phyloP scores from a whole-genome alignment of 352 stramenopile species.

The Globisporangium radiosum region DNA sequence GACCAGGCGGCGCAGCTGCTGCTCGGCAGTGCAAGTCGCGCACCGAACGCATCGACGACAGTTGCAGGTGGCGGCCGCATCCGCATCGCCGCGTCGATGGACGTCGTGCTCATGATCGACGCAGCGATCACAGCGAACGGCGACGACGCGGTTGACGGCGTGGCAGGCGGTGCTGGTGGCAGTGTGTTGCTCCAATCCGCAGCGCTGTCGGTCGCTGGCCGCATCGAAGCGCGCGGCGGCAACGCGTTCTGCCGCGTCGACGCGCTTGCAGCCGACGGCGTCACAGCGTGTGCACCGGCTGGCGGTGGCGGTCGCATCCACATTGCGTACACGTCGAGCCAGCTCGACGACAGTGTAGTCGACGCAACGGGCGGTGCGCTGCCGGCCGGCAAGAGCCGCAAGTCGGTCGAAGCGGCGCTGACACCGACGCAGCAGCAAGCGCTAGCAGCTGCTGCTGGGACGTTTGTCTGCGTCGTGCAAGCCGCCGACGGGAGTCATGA shows the following conservation, averaged over 20 bases:
- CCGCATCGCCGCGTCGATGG: conserved; percentile 56
- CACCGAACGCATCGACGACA: neutral
- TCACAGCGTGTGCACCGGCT: conserved; percentile 43
- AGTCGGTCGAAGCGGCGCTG: conserved; percentile 11
- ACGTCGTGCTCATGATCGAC: conserved; percentile 56
- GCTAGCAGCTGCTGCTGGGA: conserved; percentile 45
- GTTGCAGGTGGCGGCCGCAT: conserved; percentile 48
- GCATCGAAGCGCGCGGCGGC: conserved; percentile 42
- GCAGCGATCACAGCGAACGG: conserved; percentile 50
- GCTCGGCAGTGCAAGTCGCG: conserved; percentile 35
- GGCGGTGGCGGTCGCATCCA: conserved; percentile 61
- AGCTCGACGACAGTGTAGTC: conserved; percentile 43
- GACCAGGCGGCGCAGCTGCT: conserved; percentile 31
- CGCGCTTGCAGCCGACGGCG: conserved; percentile 14
- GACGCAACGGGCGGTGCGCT: conserved; percentile 49
- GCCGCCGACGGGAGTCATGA: conserved; percentile 41
- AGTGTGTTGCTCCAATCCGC: conserved; percentile 43
- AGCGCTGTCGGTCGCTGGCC: conserved; percentile 37
- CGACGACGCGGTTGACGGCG: conserved; percentile 24
- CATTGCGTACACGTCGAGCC: conserved; percentile 62
- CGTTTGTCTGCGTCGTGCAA: conserved; percentile 55
- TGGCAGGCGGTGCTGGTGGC: conserved; percentile 44
- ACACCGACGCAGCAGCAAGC: conserved; percentile 30
- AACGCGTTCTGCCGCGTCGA: conserved; percentile 34
- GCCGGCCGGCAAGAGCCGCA: conserved; percentile 15